Base-by-base conservation (phyloP, 495 filamentous ascomycete species). In the Apiosordaria backusii region DNA sequence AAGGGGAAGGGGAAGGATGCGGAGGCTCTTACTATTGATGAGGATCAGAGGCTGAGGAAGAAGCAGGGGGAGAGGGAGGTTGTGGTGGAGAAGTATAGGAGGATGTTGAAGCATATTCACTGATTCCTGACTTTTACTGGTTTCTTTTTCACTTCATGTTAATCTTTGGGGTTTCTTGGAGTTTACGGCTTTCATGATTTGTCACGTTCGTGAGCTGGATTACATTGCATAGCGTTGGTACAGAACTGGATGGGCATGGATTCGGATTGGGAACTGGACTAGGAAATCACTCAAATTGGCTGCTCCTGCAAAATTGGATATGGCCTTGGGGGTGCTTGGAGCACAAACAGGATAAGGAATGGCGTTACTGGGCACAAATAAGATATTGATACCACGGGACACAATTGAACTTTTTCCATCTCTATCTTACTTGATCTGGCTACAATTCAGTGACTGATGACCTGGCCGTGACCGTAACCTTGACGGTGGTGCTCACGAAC, bases 31-130 rank as follows among this genome's bases (percentile, higher is more conserved):
- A 65, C 71, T 15, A 26, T 58, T 3, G 71, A 72, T 2, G 73
- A 75, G 54, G 70, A 63, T 13, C 40, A 63, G 10, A 22, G 73
- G 53, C 45, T 75, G 52, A 24, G 62, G 50, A 67, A 62, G 71
- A 71, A 66, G 66, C 50, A 35, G 1, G 61, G 66, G 5, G 68
- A 73, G 25, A 65, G 68, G 13, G 60, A 71, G 4, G 13, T 68
- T 22, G 66, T 54, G 2, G 18, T 60, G 40, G 69, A 68, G 16
- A 73, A 73, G 60, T 73, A 72, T 57, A 45, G 60, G 35, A 62
- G 65, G 57, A 62, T 69, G 25, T 25, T 67, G 57, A 64, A 60
- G 50, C 63, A 27, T 16, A 60, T 60, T 60, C 21, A 60, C 26
- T 60, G 16, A 18, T 40, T 52, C 45, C 54, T 57, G 23, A 29